A percentile compares a stretch with the other conserved stretches of the same genome.
Conservation (phyloP, 73 alveolate species). For the Symbiodinium natans region DNA sequence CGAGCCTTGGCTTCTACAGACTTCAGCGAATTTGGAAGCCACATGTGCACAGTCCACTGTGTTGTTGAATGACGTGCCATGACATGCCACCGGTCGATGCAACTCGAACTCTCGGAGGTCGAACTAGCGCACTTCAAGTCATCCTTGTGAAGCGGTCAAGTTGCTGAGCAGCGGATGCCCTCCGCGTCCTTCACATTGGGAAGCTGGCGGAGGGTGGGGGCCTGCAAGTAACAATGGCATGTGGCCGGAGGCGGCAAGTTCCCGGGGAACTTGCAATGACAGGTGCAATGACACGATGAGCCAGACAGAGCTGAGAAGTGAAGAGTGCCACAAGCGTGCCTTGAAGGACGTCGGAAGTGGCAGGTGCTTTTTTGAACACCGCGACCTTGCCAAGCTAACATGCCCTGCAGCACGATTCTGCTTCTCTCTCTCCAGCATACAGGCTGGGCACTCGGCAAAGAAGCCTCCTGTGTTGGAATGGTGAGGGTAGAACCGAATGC, state of each 20-base stretch:
- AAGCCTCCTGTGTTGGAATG: slow-evolving; percentile 66
- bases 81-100: too few species aligned
- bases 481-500: slow-evolving; percentile 75
- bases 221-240: neutral
- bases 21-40: too few species aligned
- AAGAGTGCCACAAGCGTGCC: too few species aligned
- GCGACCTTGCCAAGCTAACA: neutral
- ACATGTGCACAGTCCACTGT: too few species aligned
- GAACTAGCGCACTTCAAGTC: too few species aligned
- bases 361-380: neutral
- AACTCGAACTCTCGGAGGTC: too few species aligned
- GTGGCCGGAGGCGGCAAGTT: too few species aligned
- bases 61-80: too few species aligned
- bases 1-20: neutral
- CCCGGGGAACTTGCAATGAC: neutral
- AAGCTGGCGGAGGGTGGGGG: neutral
- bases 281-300: neutral
- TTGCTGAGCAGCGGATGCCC: slow-evolving; percentile 69
- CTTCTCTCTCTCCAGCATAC: neutral
- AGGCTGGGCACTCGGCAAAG: slow-evolving; percentile 12
- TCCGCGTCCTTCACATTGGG: slow-evolving; percentile 51
- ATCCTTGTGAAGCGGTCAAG: neutral
- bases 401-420: neutral
- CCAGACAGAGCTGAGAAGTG: too few species aligned
- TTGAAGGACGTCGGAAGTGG: neutral